phyloP scores from a whole-genome alignment of 169 alveolate species.

The Cryptosporidium sp. region DNA sequence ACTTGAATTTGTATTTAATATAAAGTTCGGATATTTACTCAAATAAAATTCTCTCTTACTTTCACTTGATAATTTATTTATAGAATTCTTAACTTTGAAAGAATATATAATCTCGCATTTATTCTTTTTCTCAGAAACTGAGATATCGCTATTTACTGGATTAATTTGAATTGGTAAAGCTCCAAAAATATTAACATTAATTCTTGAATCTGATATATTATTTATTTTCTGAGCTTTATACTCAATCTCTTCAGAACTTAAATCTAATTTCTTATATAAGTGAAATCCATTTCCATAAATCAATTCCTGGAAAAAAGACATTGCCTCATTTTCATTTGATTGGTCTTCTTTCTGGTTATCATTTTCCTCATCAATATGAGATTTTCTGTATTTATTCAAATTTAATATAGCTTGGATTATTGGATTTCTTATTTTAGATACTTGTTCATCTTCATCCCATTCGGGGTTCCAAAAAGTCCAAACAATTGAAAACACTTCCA shows the following conservation, averaged over 20 bases:
- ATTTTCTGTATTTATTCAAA: neutral
- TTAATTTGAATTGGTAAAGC: conserved; percentile 46
- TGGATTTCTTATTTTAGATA: neutral
- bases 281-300: conserved; percentile 14
- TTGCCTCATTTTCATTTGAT: conserved; percentile 9
- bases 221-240: conserved; percentile 24
- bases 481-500: conserved; percentile 50
- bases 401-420: neutral
- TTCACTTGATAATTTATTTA: neutral
- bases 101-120: neutral
- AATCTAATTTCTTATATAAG: neutral
- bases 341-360: neutral
- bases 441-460: conserved; percentile 16
- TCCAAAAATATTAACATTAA: conserved; percentile 23
- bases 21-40: neutral
- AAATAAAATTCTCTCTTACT: no score
- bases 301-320: conserved; percentile 18
- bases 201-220: neutral
- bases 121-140: neutral
- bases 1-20: neutral
- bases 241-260: conserved; percentile 7
- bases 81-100: neutral
- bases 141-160: neutral
- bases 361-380: neutral
- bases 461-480: conserved; percentile 72